phyloP scores from a whole-genome alignment of 2,329 filamentous ascomycete species.

The Lecanicillium sp. region DNA sequence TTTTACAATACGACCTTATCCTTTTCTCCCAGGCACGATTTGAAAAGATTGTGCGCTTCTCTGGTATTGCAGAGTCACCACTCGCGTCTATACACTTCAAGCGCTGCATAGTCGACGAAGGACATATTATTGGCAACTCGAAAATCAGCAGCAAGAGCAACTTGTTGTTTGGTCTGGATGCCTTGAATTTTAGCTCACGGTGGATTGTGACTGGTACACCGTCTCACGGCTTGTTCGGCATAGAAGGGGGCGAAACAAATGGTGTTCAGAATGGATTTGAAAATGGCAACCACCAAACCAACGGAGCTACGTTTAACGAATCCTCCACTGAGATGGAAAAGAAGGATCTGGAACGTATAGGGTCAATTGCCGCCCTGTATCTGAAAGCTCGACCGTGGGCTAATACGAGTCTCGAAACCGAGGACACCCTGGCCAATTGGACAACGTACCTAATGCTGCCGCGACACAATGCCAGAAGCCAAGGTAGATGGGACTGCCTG shows the following conservation, averaged over 20 bases:
- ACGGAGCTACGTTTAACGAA: constrained; percentile 10
- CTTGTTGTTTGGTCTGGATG: constrained; percentile 42
- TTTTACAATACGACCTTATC: constrained; percentile 66
- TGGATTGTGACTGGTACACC: constrained; percentile 93
- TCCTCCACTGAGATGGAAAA: constrained; percentile 43
- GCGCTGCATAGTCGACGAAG: constrained; percentile 85
- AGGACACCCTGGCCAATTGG: constrained; percentile 60
- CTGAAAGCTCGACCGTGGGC: constrained; percentile 74
- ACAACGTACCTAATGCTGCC: constrained; percentile 60
- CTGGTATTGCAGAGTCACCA: constrained; percentile 40
- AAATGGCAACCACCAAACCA: no score
- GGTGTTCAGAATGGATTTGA: background rate
- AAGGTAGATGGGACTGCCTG: constrained; percentile 56
- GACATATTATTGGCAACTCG: constrained; percentile 71
- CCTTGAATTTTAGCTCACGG: constrained; percentile 58
- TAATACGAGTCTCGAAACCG: constrained; percentile 45
- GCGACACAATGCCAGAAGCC: constrained; percentile 40
- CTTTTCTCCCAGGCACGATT: constrained; percentile 70
- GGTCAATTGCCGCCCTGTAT: constrained; percentile 61
- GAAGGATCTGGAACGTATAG: constrained; percentile 58
- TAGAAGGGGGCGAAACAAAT: constrained; percentile 24
- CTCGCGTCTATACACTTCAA: constrained; percentile 73
- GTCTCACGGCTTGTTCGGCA: constrained; percentile 72
- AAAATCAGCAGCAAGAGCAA: constrained; percentile 47
- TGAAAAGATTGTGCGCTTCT: constrained; percentile 45